Evolutionary conservation across 1,139 yeast genomes (phyloP).

Genomic region (Taphrina deformans): DNA sequence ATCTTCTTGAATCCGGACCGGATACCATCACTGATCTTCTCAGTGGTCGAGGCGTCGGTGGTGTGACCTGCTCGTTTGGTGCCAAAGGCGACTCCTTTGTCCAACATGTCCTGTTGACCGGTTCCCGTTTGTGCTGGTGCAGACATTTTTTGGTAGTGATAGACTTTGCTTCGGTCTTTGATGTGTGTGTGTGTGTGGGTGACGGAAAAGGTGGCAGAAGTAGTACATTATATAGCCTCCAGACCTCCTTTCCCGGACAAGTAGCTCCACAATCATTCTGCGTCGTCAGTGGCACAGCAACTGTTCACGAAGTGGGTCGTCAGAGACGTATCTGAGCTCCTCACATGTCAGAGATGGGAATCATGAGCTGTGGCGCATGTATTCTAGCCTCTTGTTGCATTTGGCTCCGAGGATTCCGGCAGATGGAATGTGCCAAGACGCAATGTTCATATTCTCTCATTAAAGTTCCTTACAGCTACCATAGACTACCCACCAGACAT

Average conservation of each 20-base stretch:
- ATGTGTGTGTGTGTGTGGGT: too few species aligned
- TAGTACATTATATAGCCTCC: too few species aligned
- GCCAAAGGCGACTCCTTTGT: conserved; percentile 23
- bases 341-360: neutral
- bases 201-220: too few species aligned
- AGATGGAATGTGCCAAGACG: too few species aligned
- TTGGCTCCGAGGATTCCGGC: too few species aligned
- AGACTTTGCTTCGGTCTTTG: too few species aligned
- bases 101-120: conserved; percentile 32
- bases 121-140: conserved; percentile 19
- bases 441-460: neutral
- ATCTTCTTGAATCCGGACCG: conserved; percentile 34
- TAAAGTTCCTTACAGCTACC: neutral
- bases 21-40: conserved; percentile 33
- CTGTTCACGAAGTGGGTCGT: neutral
- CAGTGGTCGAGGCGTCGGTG: conserved; percentile 31
- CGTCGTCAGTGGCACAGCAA: conserved; percentile 6
- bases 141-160: conserved; percentile 1
- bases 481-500: too few species aligned
- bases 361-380: neutral
- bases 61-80: conserved; percentile 28
- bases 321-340: neutral
- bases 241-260: neutral
- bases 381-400: neutral
- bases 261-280: neutral